Evolutionary conservation across 805 yeast genomes (phyloP).

Genomic region (Jamesozyma hellenica): DNA sequence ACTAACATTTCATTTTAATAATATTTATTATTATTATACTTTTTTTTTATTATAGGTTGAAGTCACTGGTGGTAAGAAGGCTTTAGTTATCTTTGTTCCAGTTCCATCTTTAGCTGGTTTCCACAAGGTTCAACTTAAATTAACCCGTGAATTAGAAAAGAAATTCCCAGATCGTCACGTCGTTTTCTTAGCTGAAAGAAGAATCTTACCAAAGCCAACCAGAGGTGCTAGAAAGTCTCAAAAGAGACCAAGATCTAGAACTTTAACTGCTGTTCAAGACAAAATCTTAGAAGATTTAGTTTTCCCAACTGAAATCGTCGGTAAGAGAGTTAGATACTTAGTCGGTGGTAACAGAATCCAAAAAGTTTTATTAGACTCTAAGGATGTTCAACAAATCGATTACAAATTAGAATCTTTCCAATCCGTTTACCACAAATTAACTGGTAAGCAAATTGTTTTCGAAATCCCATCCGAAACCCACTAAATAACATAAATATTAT

Average conservation of each 20-base stretch:
- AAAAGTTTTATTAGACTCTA: slow-evolving; percentile 94
- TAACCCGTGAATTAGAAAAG: slow-evolving; percentile 99
- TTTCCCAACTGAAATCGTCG: slow-evolving; percentile 98
- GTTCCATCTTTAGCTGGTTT: slow-evolving; percentile 84
- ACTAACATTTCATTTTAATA: slow-evolving; percentile 3
- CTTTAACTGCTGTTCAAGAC: slow-evolving; percentile 97
- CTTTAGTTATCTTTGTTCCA: slow-evolving; percentile 96
- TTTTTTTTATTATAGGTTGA: slow-evolving; percentile 45
- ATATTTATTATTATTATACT: background rate
- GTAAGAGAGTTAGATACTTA: slow-evolving; percentile 98
- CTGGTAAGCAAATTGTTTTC: slow-evolving; percentile 98
- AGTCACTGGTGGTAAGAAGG: slow-evolving; percentile 97
- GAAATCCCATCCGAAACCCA: slow-evolving; percentile 62
- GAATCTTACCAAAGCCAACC: slow-evolving; percentile 98
- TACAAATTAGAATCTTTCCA: slow-evolving; percentile 99
- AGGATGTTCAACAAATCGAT: slow-evolving; percentile 93
- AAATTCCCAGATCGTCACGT: slow-evolving; percentile 99
- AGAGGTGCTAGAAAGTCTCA: slow-evolving; percentile 88
- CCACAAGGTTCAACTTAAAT: slow-evolving; percentile 95
- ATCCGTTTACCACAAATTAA: slow-evolving; percentile 94
- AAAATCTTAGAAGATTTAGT: slow-evolving; percentile 97
- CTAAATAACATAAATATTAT: slow-evolving; percentile 16
- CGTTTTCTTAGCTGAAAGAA: slow-evolving; percentile 98
- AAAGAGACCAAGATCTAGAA: slow-evolving; percentile 99
- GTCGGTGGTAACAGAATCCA: slow-evolving; percentile 98